A percentile compares a stretch with the other conserved stretches of the same genome.
Conservation (phyloP, 2,329 filamentous ascomycete genomes). For the Cercospora nicotianae region DNA sequence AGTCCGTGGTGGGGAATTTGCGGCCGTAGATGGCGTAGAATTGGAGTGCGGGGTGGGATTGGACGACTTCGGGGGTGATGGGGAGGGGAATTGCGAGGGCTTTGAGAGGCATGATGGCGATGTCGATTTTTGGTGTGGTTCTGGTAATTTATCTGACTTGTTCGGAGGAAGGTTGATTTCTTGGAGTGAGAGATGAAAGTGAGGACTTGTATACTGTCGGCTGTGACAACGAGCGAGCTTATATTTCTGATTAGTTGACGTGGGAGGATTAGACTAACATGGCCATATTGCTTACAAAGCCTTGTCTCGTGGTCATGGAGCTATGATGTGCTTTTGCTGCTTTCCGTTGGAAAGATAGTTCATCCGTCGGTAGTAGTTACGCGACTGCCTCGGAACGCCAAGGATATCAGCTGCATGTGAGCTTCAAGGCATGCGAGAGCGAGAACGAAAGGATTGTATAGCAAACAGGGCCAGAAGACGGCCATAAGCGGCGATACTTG, state of each 20-base stretch:
- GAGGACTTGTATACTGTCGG: neutral
- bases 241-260: neutral
- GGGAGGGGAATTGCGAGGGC: conserved; percentile 8
- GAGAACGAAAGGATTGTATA: neutral
- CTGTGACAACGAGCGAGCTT: neutral
- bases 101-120: neutral
- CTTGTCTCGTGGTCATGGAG: neutral
- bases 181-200: neutral
- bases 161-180: neutral
- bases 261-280: neutral
- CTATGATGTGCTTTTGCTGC: neutral
- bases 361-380: neutral
- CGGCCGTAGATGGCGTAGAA: conserved; percentile 19
- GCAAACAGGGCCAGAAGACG: too few species aligned
- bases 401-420: conserved; percentile 1
- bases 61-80: neutral
- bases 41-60: conserved; percentile 11
- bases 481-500: too few species aligned
- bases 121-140: too few species aligned
- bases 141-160: too few species aligned
- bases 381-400: neutral
- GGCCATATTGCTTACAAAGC: neutral
- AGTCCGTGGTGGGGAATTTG: conserved; percentile 18
- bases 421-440: neutral
- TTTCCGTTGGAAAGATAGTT: neutral